Evolutionary conservation across 1,139 yeast species (phyloP), one percentile per base, ranked within the genome.

Genomic region (Casaregolazyma lundiana): DNA sequence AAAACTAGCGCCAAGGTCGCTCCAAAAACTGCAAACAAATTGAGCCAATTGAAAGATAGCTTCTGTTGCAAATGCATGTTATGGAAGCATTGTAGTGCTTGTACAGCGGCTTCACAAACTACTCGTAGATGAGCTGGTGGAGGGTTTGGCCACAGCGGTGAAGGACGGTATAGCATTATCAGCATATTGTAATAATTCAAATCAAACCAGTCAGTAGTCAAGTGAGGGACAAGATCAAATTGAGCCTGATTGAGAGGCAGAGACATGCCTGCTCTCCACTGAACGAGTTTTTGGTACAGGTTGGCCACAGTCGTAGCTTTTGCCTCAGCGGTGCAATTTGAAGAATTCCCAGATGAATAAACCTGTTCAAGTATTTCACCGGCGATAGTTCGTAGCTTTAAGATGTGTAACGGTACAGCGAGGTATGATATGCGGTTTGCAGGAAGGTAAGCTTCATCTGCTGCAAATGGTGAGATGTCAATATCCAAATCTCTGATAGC

Each of bases 131-230:
- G 38, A n/a, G 46, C 51, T 4, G 45, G 32, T 13, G 57, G 52
- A 3, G 60, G 60, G 4, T 41, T 38, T 2, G 61, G 59, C 41
- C 51, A 50, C 6, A 53, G 37, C 9, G 62, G 61, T 13, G 61
- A 56, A 1, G 61, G 62, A 7, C 62, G 48, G 46, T 53, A 58
- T 2, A 58, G 49, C 48, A 58, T 49, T 36, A 58, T 52, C 16
- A 56, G 50, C 38, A 53, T 44, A 24, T 56, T 56, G 42, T 58
- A 55, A 38, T 58, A 57, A 34, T 58, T 59, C 20, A 58, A 47
- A 44, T 58, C 61, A 26, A 56, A 50, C 54, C 61, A 53, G 11
- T 54, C 53, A 9, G 53, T 50, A n/a, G 54, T 50, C 8, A 53
- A 44, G 24, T 53, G 57, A 2, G 57, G 57, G n/a, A 53, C 46